Evolutionary conservation across 2,329 filamentous ascomycete species (phyloP).

Genomic region (Fulvia fulva): DNA sequence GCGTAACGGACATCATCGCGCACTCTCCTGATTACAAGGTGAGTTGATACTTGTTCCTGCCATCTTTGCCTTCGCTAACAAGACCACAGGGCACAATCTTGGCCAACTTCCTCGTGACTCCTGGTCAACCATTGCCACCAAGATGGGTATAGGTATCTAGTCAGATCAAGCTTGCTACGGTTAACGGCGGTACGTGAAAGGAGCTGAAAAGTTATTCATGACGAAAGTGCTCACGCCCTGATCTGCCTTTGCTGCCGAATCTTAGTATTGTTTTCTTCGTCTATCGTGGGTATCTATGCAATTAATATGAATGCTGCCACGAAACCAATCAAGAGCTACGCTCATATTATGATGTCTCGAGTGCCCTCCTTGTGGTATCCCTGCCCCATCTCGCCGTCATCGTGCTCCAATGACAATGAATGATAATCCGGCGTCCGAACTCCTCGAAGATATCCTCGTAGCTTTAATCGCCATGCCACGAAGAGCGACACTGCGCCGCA

Average conservation of each 20-base stretch:
- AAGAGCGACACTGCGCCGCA: slow-evolving; percentile 5
- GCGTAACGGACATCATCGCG: slow-evolving; percentile 48
- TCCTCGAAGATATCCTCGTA: not conserved
- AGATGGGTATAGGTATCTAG: too few species aligned
- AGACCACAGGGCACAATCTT: slow-evolving; percentile 46
- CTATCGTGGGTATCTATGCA: not conserved
- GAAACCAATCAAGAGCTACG: not conserved
- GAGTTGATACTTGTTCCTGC: too few species aligned
- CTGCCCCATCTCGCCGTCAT: not conserved
- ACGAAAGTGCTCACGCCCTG: not conserved
- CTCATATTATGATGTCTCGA: not conserved
- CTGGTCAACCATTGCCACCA: slow-evolving; percentile 48
- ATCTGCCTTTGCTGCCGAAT: not conserved
- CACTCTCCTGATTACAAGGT: slow-evolving; percentile 51
- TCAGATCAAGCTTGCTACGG: too few species aligned
- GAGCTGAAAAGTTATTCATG: too few species aligned
- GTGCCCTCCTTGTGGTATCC: not conserved
- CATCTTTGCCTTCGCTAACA: too few species aligned
- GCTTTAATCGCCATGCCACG: slow-evolving; percentile 1
- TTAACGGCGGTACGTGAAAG: too few species aligned
- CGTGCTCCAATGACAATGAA: not conserved
- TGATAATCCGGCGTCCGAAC: not conserved
- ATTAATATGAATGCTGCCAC: not conserved
- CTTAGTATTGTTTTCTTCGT: not conserved
- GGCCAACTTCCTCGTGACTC: slow-evolving; percentile 29